Base-by-base conservation (phyloP, 2,329 filamentous ascomycete genomes). In the Fusarium sarcochroum region DNA sequence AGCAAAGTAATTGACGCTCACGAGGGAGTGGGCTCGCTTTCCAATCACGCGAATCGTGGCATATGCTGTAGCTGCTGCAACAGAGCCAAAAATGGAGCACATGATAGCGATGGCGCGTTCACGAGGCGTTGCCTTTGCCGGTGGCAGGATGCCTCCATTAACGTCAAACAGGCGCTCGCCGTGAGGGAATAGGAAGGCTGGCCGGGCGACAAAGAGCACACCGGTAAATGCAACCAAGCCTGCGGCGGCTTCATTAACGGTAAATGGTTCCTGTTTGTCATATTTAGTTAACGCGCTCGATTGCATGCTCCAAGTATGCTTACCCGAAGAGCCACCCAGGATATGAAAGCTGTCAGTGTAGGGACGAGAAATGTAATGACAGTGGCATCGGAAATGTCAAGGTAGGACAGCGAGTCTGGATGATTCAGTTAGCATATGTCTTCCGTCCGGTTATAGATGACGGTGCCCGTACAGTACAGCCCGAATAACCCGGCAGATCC, bases 341-440 rank as follows among this genome's bases (percentile, higher is more conserved):
- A 86, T 85, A 94, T 77, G 84, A 82, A 77, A 2, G 80, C 91
- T 9, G 91, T 89, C 11, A 93, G 82, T 9, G 90, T 90, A 0
- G 93, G 93, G 0, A 91, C 86, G 5, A 96, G 84, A 76, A 95
- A 96, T 8, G 91, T 93, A 34, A 96, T 89, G 23, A 94, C 91
- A 0, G 91, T 93, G 2, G 92, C 91, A 75, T 96, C 93, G 3
- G 91, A 89, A 3, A 96, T 84, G 3, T 92, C 90, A 1, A 96
- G 85, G 67, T 93, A 94, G 23, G 91, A 84, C 0, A 82, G 75
- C 0, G 80, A 80, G 32, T 83, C 78, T 81, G 85, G 0, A 0
- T 4, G 2, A 7, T 1, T 7, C 0, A 3, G 20, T 73, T 13
- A 70, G 60, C 5, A 9, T 7, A 25, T 0, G 1, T 6, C 1